phyloP scores from a whole-genome alignment of 352 stramenopile genomes.

The Aphanomyces cochlioides region DNA sequence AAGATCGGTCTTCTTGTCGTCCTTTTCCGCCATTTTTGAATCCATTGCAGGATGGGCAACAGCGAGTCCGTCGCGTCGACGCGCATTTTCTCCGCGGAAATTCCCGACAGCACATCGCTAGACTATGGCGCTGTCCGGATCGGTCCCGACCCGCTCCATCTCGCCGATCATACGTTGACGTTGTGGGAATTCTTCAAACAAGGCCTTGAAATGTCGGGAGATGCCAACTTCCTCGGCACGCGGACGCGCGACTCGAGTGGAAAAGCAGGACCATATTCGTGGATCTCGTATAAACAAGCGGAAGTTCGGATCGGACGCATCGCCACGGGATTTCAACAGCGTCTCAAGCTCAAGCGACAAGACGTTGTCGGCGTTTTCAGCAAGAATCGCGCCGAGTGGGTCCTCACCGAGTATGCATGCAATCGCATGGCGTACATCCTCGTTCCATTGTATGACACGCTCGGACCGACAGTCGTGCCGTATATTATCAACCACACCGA shows the following conservation, averaged over 20 bases:
- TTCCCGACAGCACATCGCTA: neutral
- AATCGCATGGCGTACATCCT: slow-evolving; percentile 63
- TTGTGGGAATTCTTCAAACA: slow-evolving; percentile 16
- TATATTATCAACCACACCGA: slow-evolving; percentile 76
- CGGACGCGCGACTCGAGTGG: slow-evolving; percentile 25
- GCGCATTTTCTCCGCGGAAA: slow-evolving; percentile 16
- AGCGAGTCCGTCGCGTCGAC: slow-evolving; percentile 12
- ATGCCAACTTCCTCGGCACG: slow-evolving; percentile 25
- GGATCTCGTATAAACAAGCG: slow-evolving; percentile 31
- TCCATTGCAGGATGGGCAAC: neutral
- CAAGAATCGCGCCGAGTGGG: slow-evolving; percentile 74
- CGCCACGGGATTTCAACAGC: slow-evolving; percentile 31
- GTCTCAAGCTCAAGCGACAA: slow-evolving; percentile 35
- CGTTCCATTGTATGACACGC: slow-evolving; percentile 77
- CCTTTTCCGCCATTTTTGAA: neutral
- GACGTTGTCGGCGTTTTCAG: slow-evolving; percentile 56
- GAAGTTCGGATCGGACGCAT: slow-evolving; percentile 16
- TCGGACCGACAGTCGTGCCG: slow-evolving; percentile 61
- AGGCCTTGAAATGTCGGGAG: neutral
- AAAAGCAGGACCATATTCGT: slow-evolving; percentile 33
- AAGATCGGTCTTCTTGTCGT: no score
- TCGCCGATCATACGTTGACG: slow-evolving; percentile 8
- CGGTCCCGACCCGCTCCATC: slow-evolving; percentile 8
- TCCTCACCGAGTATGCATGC: slow-evolving; percentile 47
- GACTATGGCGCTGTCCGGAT: slow-evolving; percentile 20